A percentile compares a stretch with the other conserved stretches of the same genome.
Evolutionary conservation across 306 rosid species (phyloP).

Genomic region (Malus fusca): DNA sequence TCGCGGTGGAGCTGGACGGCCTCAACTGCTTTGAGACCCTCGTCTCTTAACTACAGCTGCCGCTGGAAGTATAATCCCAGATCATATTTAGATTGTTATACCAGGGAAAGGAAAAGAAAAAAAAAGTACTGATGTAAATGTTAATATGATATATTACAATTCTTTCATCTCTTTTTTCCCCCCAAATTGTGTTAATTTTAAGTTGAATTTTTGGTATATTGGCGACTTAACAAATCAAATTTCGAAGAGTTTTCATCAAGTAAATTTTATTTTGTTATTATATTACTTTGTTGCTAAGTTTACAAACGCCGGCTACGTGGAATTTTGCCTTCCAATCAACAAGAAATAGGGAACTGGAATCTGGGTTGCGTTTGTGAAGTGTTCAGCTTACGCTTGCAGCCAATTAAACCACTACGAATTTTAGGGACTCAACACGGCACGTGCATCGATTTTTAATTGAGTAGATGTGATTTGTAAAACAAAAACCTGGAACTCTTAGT

Average conservation of each 20-base stretch:
- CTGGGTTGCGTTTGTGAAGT: background rate
- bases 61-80: background rate
- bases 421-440: background rate
- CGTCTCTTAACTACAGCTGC: background rate
- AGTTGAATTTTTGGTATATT: background rate
- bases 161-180: background rate
- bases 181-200: background rate
- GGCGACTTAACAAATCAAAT: background rate
- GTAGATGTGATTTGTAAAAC: no score
- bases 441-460: background rate
- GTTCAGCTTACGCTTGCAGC: background rate
- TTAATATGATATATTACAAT: background rate
- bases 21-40: constrained; percentile 40
- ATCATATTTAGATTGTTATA: background rate
- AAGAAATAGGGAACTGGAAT: background rate
- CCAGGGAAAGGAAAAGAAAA: background rate
- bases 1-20: constrained; percentile 38
- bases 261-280: background rate
- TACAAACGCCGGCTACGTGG: background rate
- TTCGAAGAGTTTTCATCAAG: background rate
- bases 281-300: background rate
- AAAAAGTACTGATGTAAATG: background rate
- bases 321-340: no score
- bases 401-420: background rate
- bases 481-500: no score